Evolutionary conservation across 2,329 filamentous ascomycete species (phyloP), one percentile per base, ranked within the genome.

Genomic region (Neospermospora avenae): DNA sequence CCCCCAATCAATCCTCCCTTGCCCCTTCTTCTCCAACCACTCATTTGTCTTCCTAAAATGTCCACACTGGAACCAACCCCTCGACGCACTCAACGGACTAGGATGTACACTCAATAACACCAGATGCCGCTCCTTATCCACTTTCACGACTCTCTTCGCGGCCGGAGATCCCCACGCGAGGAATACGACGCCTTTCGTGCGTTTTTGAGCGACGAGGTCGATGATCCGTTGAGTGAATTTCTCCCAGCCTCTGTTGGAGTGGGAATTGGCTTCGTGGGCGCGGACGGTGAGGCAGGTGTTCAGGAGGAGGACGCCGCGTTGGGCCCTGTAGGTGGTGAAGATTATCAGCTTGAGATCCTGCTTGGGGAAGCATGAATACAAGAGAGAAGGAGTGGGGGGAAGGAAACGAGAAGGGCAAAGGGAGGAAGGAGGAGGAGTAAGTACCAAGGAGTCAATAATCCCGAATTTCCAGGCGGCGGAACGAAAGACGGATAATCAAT

Each of bases 281-380:
- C 91, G 89, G 18, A 99, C 95, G 0, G 95, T 99, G 58, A 99
- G 80, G 74, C 92, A 96, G 0, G 95, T 96, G 74, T 99, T 99
- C 66, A 99, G 83, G 77, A 99, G 82, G 44, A 99, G 82, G 4
- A 99, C 93, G 52, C 95, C 95, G 54, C 89, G 88, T 68, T 97
- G 89, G 0, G 95, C 93, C 95, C 28, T 31, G 28, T 6, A 31
- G 6, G 28, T 1, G 11, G 28, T 31, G 1, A 10, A 10, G 5
- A 1, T 31, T 31, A 31, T n/a, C n/a, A n/a, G n/a, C n/a, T n/a
- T n/a, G n/a, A n/a, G n/a, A n/a, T n/a, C n/a, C n/a, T n/a, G n/a
- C n/a, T n/a, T n/a, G n/a, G n/a, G n/a, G n/a, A n/a, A n/a, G n/a
- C n/a, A n/a, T n/a, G n/a, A n/a, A n/a, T n/a, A n/a, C n/a, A n/a